A percentile compares a stretch with the other conserved stretches of the same genome.
phyloP scores from a whole-genome alignment of 2,329 filamentous ascomycete species.

The Fusarium multiceps region DNA sequence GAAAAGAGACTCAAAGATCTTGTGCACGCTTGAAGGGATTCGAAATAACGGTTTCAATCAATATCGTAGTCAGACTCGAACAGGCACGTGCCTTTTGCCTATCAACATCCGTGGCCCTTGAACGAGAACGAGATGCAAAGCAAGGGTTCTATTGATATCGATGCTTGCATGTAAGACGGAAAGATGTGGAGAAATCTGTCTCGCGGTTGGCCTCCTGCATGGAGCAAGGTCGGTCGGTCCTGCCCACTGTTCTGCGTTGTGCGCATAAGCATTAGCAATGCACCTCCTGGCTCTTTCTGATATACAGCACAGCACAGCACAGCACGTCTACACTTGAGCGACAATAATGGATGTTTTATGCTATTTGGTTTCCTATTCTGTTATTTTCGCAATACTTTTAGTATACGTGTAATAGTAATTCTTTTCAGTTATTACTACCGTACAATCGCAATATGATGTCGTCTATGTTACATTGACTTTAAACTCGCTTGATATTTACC shows the following conservation, averaged over 20 bases:
- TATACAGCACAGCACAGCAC: not conserved
- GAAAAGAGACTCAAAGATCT: slow-evolving; percentile 82
- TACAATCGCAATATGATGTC: slow-evolving; percentile 3
- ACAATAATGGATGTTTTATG: slow-evolving; percentile 8
- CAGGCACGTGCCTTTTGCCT: slow-evolving; percentile 17
- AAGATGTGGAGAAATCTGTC: slow-evolving; percentile 22
- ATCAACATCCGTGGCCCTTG: slow-evolving; percentile 5
- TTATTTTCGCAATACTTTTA: not conserved
- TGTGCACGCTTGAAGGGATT: slow-evolving; percentile 54
- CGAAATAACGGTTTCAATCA: not conserved
- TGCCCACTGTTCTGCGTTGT: not conserved
- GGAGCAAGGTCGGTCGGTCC: not conserved
- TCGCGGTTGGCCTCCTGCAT: not conserved
- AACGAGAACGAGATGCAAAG: slow-evolving; percentile 4
- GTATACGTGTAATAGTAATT: slow-evolving; percentile 21
- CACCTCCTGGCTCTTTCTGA: slow-evolving; percentile 22
- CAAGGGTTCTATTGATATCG: slow-evolving; percentile 7
- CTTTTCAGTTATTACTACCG: not conserved
- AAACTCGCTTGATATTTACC: not conserved
- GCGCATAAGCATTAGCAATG: slow-evolving; percentile 27
- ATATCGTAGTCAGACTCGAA: not conserved
- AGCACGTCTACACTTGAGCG: slow-evolving; percentile 10
- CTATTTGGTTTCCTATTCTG: not conserved
- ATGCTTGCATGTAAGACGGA: slow-evolving; percentile 33
- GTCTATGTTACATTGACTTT: not conserved